A percentile compares a stretch with the other conserved stretches of the same genome.
These are phyloP conservation scores for Tetrapisispora namnaoensis DNA, from an alignment of 805 yeast species.

Conservation along the genomic window DNA sequence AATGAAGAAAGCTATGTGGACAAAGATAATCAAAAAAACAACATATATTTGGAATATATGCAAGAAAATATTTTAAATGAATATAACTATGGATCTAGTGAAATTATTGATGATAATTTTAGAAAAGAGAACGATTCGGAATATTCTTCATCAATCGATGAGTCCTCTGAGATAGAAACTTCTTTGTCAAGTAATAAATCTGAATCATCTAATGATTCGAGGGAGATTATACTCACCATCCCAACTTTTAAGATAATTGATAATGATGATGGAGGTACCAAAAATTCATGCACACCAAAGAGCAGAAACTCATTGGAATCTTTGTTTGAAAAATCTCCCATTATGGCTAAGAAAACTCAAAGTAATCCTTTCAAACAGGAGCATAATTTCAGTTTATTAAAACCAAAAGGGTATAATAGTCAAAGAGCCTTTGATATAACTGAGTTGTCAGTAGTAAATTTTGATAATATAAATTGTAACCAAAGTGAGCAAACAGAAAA, in stretches of 20 bases:
- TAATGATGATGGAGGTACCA: not conserved
- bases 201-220: not conserved
- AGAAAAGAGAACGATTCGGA: not conserved
- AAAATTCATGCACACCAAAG: conserved; percentile 6
- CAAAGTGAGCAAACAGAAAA: not conserved
- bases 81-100: not conserved
- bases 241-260: conserved; percentile 33
- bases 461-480: not conserved
- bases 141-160: not conserved
- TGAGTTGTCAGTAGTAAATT: conserved; percentile 3
- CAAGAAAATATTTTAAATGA: not conserved
- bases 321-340: conserved; percentile 2
- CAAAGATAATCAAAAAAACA: not conserved
- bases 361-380: not conserved
- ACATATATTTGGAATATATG: not conserved
- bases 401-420: conserved; percentile 2
- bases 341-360: no score
- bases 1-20: not conserved
- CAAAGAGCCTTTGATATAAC: conserved; percentile 8
- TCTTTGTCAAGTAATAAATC: not conserved
- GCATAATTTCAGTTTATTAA: not conserved
- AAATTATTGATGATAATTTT: not conserved
- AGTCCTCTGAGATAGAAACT: not conserved
- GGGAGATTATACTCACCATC: conserved; percentile 19
- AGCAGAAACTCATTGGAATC: conserved; percentile 12